Percentiles rank a stretch among this genome's conserved stretches.
Evolutionary conservation across 352 stramenopile species (phyloP).

Genomic region (Halophytophthora batemanensis): DNA sequence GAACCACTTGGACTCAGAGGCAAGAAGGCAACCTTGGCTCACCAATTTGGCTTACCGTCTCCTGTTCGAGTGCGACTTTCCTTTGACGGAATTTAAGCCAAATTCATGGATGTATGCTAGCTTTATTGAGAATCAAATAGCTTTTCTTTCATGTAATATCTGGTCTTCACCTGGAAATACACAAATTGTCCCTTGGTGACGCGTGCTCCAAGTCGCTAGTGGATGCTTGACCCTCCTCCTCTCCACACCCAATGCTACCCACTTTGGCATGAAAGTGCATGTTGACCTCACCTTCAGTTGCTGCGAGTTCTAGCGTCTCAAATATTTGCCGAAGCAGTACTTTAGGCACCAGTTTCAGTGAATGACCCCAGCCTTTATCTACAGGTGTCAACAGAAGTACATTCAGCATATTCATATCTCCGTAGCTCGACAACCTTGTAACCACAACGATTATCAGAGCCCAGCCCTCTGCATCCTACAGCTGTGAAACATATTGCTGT

Average conservation of each 20-base stretch:
- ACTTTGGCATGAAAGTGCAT: too few relatives aligned
- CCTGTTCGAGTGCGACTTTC: too few relatives aligned
- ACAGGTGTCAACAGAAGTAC: slow-evolving; percentile 6
- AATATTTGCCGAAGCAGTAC: slow-evolving; percentile 10
- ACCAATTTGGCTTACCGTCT: too few relatives aligned
- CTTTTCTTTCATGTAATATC: too few relatives aligned
- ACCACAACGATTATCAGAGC: slow-evolving; percentile 10
- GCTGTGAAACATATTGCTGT: slow-evolving; percentile 11
- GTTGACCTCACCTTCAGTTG: neutral
- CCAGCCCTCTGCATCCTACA: slow-evolving; percentile 6
- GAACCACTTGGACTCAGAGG: neutral
- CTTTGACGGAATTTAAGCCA: too few relatives aligned
- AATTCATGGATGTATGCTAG: too few relatives aligned
- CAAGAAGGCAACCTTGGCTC: neutral
- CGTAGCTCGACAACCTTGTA: slow-evolving; percentile 7
- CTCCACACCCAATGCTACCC: too few relatives aligned
- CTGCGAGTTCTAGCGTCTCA: slow-evolving; percentile 11
- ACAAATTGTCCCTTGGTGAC: too few relatives aligned
- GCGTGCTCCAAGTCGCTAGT: too few relatives aligned
- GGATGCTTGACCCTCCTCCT: too few relatives aligned
- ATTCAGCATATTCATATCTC: slow-evolving; percentile 12
- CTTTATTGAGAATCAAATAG: too few relatives aligned
- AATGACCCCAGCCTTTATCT: neutral
- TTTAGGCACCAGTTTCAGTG: slow-evolving; percentile 12
- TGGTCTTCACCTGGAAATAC: too few relatives aligned